Evolutionary conservation across 768 basidiomycete species (phyloP).

Genomic region (Pleurotus giganteus): DNA sequence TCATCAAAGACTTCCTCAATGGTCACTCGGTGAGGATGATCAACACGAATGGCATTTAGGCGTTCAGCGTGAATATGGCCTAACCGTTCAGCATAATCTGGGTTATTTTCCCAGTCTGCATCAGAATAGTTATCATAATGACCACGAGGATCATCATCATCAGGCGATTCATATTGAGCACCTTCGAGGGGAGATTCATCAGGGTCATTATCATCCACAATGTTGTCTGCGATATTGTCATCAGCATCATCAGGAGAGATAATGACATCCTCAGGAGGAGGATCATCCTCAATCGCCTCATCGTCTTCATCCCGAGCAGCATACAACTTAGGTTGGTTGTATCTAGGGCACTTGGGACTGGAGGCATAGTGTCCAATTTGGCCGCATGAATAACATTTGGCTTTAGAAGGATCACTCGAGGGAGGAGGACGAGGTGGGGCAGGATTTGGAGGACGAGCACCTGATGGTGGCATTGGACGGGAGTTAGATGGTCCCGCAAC

Average conservation of each 20-base stretch:
- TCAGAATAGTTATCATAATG: neutral
- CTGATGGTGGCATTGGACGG: neutral
- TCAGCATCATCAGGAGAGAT: neutral
- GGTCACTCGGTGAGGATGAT: neutral
- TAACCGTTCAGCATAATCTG: no score
- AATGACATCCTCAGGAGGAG: neutral
- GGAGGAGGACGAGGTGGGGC: neutral
- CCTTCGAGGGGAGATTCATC: neutral
- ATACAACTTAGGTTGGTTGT: neutral
- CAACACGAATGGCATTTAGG: neutral
- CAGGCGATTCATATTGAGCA: neutral
- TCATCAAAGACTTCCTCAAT: neutral
- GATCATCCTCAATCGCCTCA: neutral
- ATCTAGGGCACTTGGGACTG: neutral
- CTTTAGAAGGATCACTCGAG: neutral
- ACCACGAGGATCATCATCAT: neutral
- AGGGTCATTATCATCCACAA: neutral
- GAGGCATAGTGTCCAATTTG: neutral
- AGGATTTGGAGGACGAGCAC: neutral
- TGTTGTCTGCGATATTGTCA: neutral
- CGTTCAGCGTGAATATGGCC: no score
- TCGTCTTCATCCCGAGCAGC: neutral
- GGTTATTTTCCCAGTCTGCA: neutral
- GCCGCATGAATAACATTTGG: neutral
- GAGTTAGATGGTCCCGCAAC: neutral